phyloP scores from a whole-genome alignment of 768 basidiomycete genomes.

The Mycena filopes region DNA sequence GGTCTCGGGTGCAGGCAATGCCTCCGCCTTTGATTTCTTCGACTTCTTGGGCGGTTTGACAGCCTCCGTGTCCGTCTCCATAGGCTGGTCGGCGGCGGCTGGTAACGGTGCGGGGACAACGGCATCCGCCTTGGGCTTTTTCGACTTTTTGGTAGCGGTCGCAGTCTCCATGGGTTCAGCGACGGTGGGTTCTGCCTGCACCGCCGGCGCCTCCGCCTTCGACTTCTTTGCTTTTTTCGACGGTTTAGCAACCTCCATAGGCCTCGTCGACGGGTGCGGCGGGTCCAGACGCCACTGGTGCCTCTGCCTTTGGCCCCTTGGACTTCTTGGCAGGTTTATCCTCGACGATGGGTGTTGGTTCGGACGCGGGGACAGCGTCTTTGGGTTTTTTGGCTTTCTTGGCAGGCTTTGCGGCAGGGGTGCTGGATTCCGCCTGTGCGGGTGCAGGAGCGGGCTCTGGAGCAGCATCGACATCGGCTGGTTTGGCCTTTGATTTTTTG shows the following conservation, averaged over 20 bases:
- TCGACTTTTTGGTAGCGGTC: conserved; percentile 25
- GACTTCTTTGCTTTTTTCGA: conserved; percentile 33
- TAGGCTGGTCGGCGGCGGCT: conserved; percentile 5
- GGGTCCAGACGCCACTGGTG: neutral
- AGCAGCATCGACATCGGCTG: neutral
- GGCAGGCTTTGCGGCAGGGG: neutral
- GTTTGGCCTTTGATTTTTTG: too few relatives aligned
- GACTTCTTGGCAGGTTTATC: conserved; percentile 24
- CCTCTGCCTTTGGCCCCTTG: conserved; percentile 35
- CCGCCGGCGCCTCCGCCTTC: conserved; percentile 28
- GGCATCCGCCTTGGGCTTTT: conserved; percentile 35
- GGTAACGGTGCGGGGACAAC: neutral
- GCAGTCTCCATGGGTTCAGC: neutral
- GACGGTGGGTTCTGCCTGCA: neutral
- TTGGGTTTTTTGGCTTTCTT: conserved; percentile 38
- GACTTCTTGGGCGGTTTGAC: conserved; percentile 23
- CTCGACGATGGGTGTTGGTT: conserved; percentile 7
- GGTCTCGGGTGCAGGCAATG: conserved; percentile 1
- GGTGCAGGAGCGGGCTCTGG: neutral
- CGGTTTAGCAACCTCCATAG: neutral
- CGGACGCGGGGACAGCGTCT: conserved; percentile 5
- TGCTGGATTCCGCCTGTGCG: neutral
- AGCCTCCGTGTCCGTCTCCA: neutral
- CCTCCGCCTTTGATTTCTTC: conserved; percentile 35
- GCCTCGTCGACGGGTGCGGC: conserved; percentile 10